Base-by-base conservation (phyloP, 805 yeast genomes). In the Cyberlindnera americana region DNA sequence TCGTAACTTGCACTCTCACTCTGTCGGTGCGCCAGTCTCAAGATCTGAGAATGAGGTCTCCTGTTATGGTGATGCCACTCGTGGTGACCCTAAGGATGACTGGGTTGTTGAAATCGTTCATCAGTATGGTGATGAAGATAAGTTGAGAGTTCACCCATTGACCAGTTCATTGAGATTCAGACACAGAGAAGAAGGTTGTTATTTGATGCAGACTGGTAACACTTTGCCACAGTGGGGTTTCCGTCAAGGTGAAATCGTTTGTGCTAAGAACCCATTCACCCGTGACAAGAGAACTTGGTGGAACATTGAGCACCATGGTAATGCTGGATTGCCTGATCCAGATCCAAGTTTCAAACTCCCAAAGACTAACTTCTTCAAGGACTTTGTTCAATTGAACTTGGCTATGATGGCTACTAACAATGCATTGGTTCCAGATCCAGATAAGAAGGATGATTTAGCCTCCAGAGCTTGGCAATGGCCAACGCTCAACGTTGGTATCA, bases 151-250 rank as follows among this genome's bases (percentile, higher is more conserved):
- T 38, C 95, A 86, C 64, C 93, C 97, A 14, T 73, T 90, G 47
- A 78, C 96, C 26, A 74, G 96, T 1, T 79, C 88, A 17, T 78
- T 93, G 65, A 76, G 96, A 63, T 67, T 93, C 50, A 77, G 70
- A 54, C 82, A 81, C 61, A 70, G 70, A 48, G 76, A 61, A 9
- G 61, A 88, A 54, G 83, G 84, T 29, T 95, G 97, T 61, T 90
- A 89, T 61, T 67, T 93, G 57, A 85, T 90, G 49, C 85, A 91
- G 12, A 73, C 93, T 10, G 97, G 96, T 32, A 66, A 69, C 49
- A 60, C 77, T 18, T 80, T 90, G 57, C 99, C 99, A 15, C 80
- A 78, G 14, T 93, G 99, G 99, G 99, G 99, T 16, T 93, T 91
- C 75, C 78, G 88, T 60, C 99, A 93, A 70, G 95, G 96, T 47